phyloP scores from a whole-genome alignment of 208 protist genomes.

The Trypanosoma boissoni region DNA sequence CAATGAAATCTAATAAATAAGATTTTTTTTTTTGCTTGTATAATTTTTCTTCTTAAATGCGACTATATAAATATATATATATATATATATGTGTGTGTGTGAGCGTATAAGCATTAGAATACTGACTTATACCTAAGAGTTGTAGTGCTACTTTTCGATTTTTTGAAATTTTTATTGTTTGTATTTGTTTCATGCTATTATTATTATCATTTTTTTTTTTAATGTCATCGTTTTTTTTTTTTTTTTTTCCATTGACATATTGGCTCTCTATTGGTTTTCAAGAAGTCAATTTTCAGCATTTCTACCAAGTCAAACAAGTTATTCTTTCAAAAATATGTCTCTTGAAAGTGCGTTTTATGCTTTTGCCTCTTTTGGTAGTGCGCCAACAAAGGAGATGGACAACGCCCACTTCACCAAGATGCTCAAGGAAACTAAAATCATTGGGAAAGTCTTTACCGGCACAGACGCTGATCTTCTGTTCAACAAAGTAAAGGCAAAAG shows the following conservation, averaged over 20 bases:
- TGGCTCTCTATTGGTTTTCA: not conserved
- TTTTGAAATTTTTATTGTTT: not conserved
- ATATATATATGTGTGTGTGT: too few relatives aligned
- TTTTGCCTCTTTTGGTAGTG: slow-evolving; percentile 87
- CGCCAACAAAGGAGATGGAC: slow-evolving; percentile 86
- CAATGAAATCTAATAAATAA: too few relatives aligned
- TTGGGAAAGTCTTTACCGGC: slow-evolving; percentile 84
- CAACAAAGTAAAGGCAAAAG: slow-evolving; percentile 90
- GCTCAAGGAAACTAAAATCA: slow-evolving; percentile 90
- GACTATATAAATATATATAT: too few relatives aligned
- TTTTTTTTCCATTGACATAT: slow-evolving; percentile 2
- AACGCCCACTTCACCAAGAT: slow-evolving; percentile 92
- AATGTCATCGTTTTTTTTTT: slow-evolving; percentile 6
- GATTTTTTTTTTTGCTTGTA: too few relatives aligned
- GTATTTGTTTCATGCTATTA: not conserved
- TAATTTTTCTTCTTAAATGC: too few relatives aligned
- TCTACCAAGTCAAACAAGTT: not conserved
- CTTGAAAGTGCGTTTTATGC: slow-evolving; percentile 72
- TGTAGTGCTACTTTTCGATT: not conserved
- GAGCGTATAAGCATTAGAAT: too few relatives aligned
- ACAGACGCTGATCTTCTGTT: slow-evolving; percentile 91
- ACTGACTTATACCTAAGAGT: too few relatives aligned
- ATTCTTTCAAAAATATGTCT: slow-evolving; percentile 16
- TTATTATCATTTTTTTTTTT: slow-evolving; percentile 7
- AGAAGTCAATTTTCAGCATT: too few relatives aligned